phyloP scores from a whole-genome alignment of 352 stramenopile species.

The Globisporangium camurandrum region DNA sequence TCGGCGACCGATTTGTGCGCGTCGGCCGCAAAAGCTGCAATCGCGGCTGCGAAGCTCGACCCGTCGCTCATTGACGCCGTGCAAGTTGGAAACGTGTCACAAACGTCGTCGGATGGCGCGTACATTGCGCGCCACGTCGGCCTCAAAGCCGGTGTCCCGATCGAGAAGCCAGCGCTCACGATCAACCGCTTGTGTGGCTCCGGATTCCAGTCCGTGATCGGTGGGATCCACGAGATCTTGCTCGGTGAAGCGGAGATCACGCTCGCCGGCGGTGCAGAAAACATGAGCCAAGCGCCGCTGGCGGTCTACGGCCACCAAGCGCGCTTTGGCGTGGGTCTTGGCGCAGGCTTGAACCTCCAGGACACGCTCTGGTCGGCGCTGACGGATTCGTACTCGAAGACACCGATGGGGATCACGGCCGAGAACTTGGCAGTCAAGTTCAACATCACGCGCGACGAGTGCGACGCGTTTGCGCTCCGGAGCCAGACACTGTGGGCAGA shows the following conservation, averaged over 20 bases:
- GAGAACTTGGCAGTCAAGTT: conserved; percentile 97
- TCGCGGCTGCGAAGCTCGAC: conserved; percentile 75
- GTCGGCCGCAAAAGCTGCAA: conserved; percentile 81
- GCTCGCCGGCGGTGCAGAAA: conserved; percentile 89
- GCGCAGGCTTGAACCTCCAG: conserved; percentile 89
- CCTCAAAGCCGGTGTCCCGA: conserved; percentile 85
- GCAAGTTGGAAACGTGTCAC: conserved; percentile 96
- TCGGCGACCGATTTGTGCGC: conserved; percentile 89
- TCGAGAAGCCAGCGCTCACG: conserved; percentile 91
- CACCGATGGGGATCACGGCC: conserved; percentile 97
- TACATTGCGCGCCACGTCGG: conserved; percentile 95
- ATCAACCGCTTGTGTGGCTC: conserved; percentile 97
- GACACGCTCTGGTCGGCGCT: conserved; percentile 96
- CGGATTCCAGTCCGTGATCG: conserved; percentile 95
- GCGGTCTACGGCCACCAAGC: conserved; percentile 88
- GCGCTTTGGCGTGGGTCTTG: conserved; percentile 91
- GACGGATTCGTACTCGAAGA: conserved; percentile 92
- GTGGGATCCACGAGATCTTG: conserved; percentile 88
- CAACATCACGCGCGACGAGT: conserved; percentile 90
- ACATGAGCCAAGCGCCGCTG: conserved; percentile 95
- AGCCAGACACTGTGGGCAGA: conserved; percentile 91
- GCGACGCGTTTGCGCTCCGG: conserved; percentile 92
- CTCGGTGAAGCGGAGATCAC: conserved; percentile 87
- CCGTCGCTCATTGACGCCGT: conserved; percentile 86
- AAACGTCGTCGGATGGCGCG: conserved; percentile 89